Percentiles rank a stretch among this genome's conserved stretches.
phyloP scores from a whole-genome alignment of 768 basidiomycete species.

The Xanthoconium stramineum region DNA sequence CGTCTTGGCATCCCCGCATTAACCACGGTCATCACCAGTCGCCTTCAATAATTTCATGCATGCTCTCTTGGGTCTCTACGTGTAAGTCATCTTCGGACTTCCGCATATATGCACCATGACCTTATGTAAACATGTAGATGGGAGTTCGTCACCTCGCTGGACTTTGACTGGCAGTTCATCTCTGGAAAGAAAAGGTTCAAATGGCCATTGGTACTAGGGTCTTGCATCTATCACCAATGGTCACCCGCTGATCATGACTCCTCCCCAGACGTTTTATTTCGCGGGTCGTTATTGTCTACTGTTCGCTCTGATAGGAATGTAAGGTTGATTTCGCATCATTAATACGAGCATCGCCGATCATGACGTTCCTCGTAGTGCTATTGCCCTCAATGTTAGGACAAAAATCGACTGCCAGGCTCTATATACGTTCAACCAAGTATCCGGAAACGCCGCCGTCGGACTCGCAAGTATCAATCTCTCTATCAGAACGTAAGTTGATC shows the following conservation, averaged over 20 bases:
- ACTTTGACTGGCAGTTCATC: slow-evolving; percentile 65
- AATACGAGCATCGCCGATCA: not conserved
- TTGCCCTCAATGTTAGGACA: slow-evolving; percentile 57
- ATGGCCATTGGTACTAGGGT: slow-evolving; percentile 64
- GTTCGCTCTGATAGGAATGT: slow-evolving; percentile 70
- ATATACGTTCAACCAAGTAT: slow-evolving; percentile 65
- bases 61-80: slow-evolving; percentile 54
- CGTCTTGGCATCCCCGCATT: not conserved
- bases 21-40: slow-evolving; percentile 11
- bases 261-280: slow-evolving; percentile 60
- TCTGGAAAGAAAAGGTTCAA: slow-evolving; percentile 53
- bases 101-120: slow-evolving; percentile 8
- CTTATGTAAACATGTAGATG: slow-evolving; percentile 39
- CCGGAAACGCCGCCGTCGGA: slow-evolving; percentile 66
- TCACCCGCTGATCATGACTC: not conserved
- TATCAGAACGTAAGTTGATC: slow-evolving; percentile 54
- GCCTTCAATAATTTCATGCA: slow-evolving; percentile 56
- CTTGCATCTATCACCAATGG: not conserved
- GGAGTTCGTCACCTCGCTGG: slow-evolving; percentile 62
- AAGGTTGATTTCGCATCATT: slow-evolving; percentile 23
- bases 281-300: slow-evolving; percentile 63
- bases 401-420: slow-evolving; percentile 63
- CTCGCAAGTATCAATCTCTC: slow-evolving; percentile 71
- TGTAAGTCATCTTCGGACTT: slow-evolving; percentile 36
- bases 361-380: slow-evolving; percentile 36